Conservation (phyloP, 768 basidiomycete species). For the Infundibulicybe gibba region DNA sequence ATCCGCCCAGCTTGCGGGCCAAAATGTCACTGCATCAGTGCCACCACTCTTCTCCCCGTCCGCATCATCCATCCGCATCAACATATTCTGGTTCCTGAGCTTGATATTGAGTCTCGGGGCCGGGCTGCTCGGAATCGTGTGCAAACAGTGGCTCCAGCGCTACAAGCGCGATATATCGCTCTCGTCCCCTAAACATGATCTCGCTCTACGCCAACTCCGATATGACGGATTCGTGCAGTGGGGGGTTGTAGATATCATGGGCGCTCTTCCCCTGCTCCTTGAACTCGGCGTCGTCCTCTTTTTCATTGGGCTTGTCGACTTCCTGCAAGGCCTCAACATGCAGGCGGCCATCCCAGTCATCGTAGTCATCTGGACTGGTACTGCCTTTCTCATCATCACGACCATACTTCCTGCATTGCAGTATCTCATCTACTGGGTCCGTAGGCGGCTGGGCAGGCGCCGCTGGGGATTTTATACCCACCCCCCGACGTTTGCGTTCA, state of each 20-base stretch:
- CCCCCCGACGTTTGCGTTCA: too few relatives aligned
- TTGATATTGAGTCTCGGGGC: background rate
- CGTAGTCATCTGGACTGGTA: conserved; percentile 4
- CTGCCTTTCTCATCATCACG: conserved; percentile 6
- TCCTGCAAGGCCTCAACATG: conserved; percentile 11
- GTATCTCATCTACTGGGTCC: background rate
- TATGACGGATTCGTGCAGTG: conserved; percentile 12
- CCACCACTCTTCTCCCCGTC: background rate
- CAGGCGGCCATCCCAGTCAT: conserved; percentile 6
- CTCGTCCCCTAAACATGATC: conserved; percentile 5
- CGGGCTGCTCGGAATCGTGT: background rate
- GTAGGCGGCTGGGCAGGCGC: too few relatives aligned
- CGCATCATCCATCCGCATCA: background rate
- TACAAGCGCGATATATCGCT: conserved; percentile 5
- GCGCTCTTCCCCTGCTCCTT: conserved; percentile 15
- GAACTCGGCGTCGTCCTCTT: conserved; percentile 17
- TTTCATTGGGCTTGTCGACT: conserved; percentile 16
- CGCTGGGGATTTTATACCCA: too few relatives aligned
- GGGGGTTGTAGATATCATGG: conserved; percentile 12
- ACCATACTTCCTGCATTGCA: conserved; percentile 8
- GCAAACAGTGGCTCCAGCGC: background rate
- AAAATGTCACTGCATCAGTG: too few relatives aligned
- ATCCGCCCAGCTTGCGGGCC: too few relatives aligned
- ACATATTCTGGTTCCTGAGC: background rate
- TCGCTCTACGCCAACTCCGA: conserved; percentile 12